Conservation (phyloP, 352 stramenopile genomes). For the Pythium guiyangense region DNA sequence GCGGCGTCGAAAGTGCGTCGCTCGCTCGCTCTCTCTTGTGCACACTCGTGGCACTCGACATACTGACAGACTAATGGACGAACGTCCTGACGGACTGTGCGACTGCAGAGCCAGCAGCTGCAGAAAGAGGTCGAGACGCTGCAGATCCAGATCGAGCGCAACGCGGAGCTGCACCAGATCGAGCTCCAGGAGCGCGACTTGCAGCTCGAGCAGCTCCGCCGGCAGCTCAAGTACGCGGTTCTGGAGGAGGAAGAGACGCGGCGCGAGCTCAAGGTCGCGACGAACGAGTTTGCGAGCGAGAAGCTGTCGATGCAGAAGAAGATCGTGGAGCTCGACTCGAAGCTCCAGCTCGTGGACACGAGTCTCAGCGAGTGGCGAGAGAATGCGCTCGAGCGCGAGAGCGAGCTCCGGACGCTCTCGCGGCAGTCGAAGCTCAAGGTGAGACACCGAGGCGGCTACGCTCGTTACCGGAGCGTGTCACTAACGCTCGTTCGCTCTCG, state of each 20-base stretch:
- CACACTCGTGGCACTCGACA: not conserved
- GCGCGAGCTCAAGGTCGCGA: slow-evolving; percentile 49
- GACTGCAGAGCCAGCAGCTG: slow-evolving; percentile 40
- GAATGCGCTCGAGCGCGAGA: slow-evolving; percentile 51
- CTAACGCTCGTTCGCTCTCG: too few species aligned
- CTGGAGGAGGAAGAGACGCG: slow-evolving; percentile 59
- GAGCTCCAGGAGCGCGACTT: slow-evolving; percentile 65
- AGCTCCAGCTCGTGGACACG: slow-evolving; percentile 58
- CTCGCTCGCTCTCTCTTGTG: not conserved
- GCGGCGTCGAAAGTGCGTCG: slow-evolving; percentile 46
- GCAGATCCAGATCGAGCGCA: slow-evolving; percentile 47
- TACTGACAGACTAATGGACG: not conserved
- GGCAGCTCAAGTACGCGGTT: slow-evolving; percentile 60
- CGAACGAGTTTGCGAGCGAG: slow-evolving; percentile 46
- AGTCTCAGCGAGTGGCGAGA: slow-evolving; percentile 71
- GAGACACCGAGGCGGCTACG: not conserved
- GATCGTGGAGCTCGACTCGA: slow-evolving; percentile 64
- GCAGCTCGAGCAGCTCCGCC: slow-evolving; percentile 61
- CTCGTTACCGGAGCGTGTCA: not conserved
- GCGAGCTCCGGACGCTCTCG: slow-evolving; percentile 33
- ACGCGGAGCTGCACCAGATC: slow-evolving; percentile 51
- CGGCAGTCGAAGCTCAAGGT: slow-evolving; percentile 58
- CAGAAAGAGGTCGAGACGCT: slow-evolving; percentile 48
- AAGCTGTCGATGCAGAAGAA: slow-evolving; percentile 64
- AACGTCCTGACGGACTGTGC: not conserved